Conservation (phyloP, 2,329 filamentous ascomycete genomes). For the Fusarium torreyae region DNA sequence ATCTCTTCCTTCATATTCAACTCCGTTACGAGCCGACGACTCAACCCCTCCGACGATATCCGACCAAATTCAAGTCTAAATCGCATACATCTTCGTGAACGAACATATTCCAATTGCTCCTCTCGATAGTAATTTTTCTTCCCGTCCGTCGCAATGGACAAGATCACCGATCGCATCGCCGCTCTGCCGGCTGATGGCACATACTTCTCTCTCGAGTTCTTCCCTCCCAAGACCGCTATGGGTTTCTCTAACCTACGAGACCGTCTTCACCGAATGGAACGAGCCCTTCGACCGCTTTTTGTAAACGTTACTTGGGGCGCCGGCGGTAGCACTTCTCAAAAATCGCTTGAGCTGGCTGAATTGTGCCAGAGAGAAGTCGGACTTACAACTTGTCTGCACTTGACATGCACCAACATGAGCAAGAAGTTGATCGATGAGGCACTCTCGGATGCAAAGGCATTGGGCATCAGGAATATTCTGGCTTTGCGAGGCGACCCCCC, state of each 20-base stretch:
- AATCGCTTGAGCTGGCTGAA: slow-evolving; percentile 94
- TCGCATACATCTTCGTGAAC: slow-evolving; percentile 1
- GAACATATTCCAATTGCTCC: not conserved
- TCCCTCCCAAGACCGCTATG: slow-evolving; percentile 97
- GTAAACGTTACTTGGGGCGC: slow-evolving; percentile 99
- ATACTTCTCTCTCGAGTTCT: slow-evolving; percentile 99
- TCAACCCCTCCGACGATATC: slow-evolving; percentile 36
- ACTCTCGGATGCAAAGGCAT: slow-evolving; percentile 87
- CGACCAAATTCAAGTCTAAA: slow-evolving; percentile 11
- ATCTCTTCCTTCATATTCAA: slow-evolving; percentile 1
- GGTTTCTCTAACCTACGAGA: slow-evolving; percentile 94
- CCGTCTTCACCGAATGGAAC: slow-evolving; percentile 94
- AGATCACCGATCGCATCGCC: slow-evolving; percentile 95
- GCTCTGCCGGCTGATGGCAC: slow-evolving; percentile 84
- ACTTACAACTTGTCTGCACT: slow-evolving; percentile 93
- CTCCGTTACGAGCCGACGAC: slow-evolving; percentile 5
- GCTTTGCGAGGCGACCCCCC: slow-evolving; percentile 94
- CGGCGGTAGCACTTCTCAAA: slow-evolving; percentile 90
- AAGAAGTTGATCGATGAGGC: slow-evolving; percentile 87
- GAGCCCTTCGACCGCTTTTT: slow-evolving; percentile 90
- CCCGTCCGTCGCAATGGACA: slow-evolving; percentile 72
- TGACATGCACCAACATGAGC: slow-evolving; percentile 99
- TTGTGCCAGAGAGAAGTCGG: slow-evolving; percentile 93
- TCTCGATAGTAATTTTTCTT: not conserved
- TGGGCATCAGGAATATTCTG: slow-evolving; percentile 94